phyloP scores from a whole-genome alignment of 331 rosid genomes.

The Cydonia oblonga region DNA sequence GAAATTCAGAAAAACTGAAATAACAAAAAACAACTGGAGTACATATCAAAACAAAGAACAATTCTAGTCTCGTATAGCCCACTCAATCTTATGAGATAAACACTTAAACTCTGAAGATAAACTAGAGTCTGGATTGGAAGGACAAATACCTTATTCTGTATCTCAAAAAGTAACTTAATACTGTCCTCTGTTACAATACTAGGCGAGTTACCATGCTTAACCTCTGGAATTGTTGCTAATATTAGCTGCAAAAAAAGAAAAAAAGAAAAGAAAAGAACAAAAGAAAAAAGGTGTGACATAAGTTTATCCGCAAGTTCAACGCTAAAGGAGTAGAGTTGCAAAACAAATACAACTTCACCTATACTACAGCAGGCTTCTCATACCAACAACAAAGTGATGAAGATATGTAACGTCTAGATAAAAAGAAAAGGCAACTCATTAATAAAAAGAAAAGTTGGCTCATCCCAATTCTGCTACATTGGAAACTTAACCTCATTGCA shows the following conservation, averaged over 20 bases:
- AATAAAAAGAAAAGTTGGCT: not conserved
- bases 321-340: not conserved
- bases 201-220: constrained; percentile 43
- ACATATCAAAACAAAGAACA: not conserved
- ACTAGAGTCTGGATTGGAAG: not conserved
- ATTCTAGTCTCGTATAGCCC: not conserved
- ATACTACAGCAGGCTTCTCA: not conserved
- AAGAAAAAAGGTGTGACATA: not conserved
- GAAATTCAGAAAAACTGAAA: not conserved
- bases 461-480: not conserved
- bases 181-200: constrained; percentile 76
- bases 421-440: not conserved
- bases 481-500: not conserved
- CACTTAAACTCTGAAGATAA: not conserved
- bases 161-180: constrained; percentile 75
- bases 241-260: constrained; percentile 41
- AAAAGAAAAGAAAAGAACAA: not conserved
- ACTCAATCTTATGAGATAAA: not conserved
- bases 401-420: not conserved
- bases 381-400: not conserved
- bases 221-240: constrained; percentile 67
- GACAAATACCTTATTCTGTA: constrained; percentile 67
- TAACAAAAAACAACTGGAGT: not conserved
- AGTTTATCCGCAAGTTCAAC: not conserved
- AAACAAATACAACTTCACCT: not conserved